These are phyloP conservation scores for Aspergillus haitiensis DNA, from an alignment of 495 filamentous ascomycete species.

Conservation along the genomic window DNA sequence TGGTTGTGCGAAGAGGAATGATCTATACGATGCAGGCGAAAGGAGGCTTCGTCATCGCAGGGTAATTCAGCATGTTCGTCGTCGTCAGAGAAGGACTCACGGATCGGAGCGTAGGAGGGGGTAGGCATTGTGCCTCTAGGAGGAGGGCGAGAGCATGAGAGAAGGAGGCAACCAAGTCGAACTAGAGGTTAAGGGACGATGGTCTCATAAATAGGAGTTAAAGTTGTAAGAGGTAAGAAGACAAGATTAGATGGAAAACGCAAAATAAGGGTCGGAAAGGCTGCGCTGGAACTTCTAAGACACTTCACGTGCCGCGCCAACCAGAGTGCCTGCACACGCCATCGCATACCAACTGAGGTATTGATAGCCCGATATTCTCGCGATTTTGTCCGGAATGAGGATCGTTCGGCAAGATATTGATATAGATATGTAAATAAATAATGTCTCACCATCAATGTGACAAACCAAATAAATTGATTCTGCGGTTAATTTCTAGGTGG, in stretches of 20 bases:
- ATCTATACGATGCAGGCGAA: slow-evolving; percentile 14
- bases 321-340: too few relatives aligned
- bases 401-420: too few relatives aligned
- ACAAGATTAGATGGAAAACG: background rate
- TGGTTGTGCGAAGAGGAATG: slow-evolving; percentile 15
- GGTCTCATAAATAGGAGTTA: too few relatives aligned
- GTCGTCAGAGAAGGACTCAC: slow-evolving; percentile 25
- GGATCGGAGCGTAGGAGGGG: slow-evolving; percentile 14
- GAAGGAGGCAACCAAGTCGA: background rate
- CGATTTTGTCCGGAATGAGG: too few relatives aligned
- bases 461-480: too few relatives aligned
- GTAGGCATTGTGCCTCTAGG: slow-evolving; percentile 16
- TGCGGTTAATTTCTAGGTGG: too few relatives aligned
- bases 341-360: too few relatives aligned
- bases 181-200: background rate
- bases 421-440: too few relatives aligned
- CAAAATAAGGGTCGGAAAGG: background rate
- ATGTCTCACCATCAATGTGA: too few relatives aligned
- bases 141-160: background rate
- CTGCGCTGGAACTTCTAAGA: background rate
- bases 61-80: slow-evolving; percentile 14
- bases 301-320: too few relatives aligned
- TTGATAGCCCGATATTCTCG: too few relatives aligned
- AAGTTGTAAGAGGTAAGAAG: background rate
- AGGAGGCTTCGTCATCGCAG: slow-evolving; percentile 12